A percentile compares a stretch with the other conserved stretches of the same genome.
Conservation (phyloP, 1,284 basidiomycete genomes). For the Irpex rosettiformis region DNA sequence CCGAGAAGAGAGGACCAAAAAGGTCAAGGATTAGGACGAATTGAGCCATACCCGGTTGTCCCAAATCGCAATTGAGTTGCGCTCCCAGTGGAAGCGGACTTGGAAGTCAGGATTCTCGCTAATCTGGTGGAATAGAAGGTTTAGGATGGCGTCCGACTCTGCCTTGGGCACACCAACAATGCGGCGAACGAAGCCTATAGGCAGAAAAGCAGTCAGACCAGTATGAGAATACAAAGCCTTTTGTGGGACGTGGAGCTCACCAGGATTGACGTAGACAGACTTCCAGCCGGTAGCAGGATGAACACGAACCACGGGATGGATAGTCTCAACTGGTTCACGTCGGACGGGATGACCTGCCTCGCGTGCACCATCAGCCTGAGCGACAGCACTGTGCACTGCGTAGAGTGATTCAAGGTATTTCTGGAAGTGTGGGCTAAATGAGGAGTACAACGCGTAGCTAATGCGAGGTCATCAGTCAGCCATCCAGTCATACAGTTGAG, state of each 20-base stretch:
- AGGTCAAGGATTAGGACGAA: conserved; percentile 20
- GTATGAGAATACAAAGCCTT: neutral
- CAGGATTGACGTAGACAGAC: conserved; percentile 70
- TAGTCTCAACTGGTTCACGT: conserved; percentile 64
- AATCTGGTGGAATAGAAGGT: conserved; percentile 71
- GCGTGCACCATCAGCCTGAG: conserved; percentile 64
- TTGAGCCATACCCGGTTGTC: conserved; percentile 54
- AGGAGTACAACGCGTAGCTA: conserved; percentile 68
- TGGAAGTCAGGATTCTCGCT: conserved; percentile 67
- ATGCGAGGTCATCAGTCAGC: conserved; percentile 12
- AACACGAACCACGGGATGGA: conserved; percentile 67
- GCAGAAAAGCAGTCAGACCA: neutral
- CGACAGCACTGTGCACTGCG: conserved; percentile 66
- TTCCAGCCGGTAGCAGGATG: conserved; percentile 84
- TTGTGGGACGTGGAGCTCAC: conserved; percentile 23
- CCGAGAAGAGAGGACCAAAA: neutral
- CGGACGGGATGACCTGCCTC: conserved; percentile 64
- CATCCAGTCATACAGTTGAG: neutral
- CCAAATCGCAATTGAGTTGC: conserved; percentile 69
- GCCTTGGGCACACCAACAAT: conserved; percentile 77
- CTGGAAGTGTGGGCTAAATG: conserved; percentile 64
- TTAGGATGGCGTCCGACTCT: conserved; percentile 71
- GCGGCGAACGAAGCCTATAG: conserved; percentile 59
- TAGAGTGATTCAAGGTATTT: conserved; percentile 62
- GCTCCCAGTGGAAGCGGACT: conserved; percentile 69